Base-by-base conservation (phyloP, 179 eudicot species). In the Amaranthus tricolor region DNA sequence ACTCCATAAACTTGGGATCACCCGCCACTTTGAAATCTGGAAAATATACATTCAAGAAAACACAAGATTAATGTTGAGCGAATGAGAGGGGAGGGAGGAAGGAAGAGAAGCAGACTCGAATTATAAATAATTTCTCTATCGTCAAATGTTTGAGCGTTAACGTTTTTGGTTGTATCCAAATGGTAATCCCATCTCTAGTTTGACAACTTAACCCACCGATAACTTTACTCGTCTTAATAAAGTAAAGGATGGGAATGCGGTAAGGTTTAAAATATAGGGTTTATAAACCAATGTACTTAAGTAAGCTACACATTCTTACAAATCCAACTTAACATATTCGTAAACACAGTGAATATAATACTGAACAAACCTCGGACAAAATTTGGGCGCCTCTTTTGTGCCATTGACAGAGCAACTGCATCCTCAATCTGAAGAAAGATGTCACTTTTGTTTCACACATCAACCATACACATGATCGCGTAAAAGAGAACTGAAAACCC, bases 331-430 rank as follows among this genome's bases (percentile, higher is more conserved):
- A 31, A 31, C 40, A 31, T 31, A 31, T 31, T 53, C 51, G 4
- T 50, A 58, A 56, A 31, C 40, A 31, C 3, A 31, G 40, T 31
- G 3, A 24, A 56, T 9, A 71, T 4, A n/a, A 52, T 68, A 74
- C 53, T 16, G 31, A 71, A 62, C 78, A 74, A 61, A 83, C 86
- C 84, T 85, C 82, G 84, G 71, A 88, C 86, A 74, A 90, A 84
- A 79, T 84, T 90, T 51, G 90, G 89, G 61, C 95, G 96, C 77
- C 97, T 84, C 24, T 77, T 82, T 72, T 88, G 95, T 20, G 93
- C 90, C 89, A 93, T 79, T 72, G 91, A 86, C 55, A 95, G 83
- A 50, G 91, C 81, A 73, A 90, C 90, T 82, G 99, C 99, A 88
- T 93, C 97, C 85, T 95, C 99, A 80, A 95, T 89, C 99, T 95